Conservation (phyloP, 83 land plant species). For the Isoetes engelmannii region DNA sequence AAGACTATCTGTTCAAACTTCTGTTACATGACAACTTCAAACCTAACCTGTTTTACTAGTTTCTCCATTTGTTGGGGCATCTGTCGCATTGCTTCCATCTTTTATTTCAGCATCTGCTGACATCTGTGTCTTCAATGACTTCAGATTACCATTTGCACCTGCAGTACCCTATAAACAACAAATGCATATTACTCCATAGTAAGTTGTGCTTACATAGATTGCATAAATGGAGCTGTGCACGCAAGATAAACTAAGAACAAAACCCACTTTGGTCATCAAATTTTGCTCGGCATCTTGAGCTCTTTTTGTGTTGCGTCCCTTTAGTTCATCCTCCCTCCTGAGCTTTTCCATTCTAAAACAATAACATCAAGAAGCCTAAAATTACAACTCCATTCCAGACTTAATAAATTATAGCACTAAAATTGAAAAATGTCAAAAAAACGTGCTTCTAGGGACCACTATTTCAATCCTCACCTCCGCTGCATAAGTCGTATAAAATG, state of each 20-base stretch:
- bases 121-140: constrained; percentile 71
- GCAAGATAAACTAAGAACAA: too few species aligned
- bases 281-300: constrained; percentile 74
- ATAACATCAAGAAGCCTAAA: not conserved
- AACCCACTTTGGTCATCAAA: constrained; percentile 60
- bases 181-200: too few species aligned
- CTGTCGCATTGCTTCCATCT: constrained; percentile 3
- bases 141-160: constrained; percentile 46
- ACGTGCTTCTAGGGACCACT: not conserved
- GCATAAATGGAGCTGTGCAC: too few species aligned
- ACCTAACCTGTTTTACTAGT: not conserved
- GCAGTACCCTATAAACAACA: too few species aligned
- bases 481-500: constrained; percentile 91
- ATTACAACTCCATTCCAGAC: not conserved
- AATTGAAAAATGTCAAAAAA: not conserved
- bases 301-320: constrained; percentile 61
- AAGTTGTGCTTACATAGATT: too few species aligned
- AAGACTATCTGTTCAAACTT: not conserved
- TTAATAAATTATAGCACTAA: not conserved
- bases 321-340: constrained; percentile 81
- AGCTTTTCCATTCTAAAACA: constrained; percentile 79
- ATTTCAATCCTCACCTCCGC: constrained; percentile 48
- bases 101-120: not conserved
- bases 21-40: not conserved
- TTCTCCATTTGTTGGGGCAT: not conserved